Evolutionary conservation across 2,329 filamentous ascomycete genomes (phyloP).

Genomic region (Calonectria ilicicola): DNA sequence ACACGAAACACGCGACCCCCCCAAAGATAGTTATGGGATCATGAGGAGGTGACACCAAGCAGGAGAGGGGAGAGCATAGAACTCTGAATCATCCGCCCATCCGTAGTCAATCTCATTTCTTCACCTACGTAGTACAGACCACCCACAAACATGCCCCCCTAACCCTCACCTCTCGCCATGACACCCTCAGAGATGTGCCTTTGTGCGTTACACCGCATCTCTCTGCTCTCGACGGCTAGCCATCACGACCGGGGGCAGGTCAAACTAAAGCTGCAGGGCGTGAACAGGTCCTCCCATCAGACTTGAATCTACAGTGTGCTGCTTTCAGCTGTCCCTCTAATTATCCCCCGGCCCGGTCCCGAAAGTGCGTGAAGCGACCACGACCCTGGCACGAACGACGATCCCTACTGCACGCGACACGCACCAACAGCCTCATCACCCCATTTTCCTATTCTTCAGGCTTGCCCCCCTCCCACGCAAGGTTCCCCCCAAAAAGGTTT

Average conservation of each 20-base stretch:
- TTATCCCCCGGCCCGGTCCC: constrained; percentile 27
- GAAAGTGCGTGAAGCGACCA: constrained; percentile 9
- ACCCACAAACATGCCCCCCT: background rate
- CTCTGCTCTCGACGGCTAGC: background rate
- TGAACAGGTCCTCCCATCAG: background rate
- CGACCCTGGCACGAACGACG: constrained; percentile 28
- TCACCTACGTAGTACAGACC: background rate
- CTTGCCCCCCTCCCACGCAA: constrained; percentile 12
- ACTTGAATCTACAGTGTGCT: constrained; percentile 24
- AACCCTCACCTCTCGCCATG: background rate
- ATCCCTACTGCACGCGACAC: constrained; percentile 41
- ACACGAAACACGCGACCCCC: background rate
- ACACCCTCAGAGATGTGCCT: background rate
- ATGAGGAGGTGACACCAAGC: background rate
- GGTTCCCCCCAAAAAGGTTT: background rate
- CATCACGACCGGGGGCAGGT: background rate
- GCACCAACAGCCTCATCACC: constrained; percentile 29
- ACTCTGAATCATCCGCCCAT: constrained; percentile 9
- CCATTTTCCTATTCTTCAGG: constrained; percentile 14
- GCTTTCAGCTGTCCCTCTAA: constrained; percentile 18
- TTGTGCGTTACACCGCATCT: constrained; percentile 13
- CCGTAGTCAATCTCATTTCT: background rate
- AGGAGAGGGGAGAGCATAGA: background rate
- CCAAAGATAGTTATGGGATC: background rate
- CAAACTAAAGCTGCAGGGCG: background rate